Conservation (phyloP, 768 basidiomycete genomes). For the Mycena vitilis region DNA sequence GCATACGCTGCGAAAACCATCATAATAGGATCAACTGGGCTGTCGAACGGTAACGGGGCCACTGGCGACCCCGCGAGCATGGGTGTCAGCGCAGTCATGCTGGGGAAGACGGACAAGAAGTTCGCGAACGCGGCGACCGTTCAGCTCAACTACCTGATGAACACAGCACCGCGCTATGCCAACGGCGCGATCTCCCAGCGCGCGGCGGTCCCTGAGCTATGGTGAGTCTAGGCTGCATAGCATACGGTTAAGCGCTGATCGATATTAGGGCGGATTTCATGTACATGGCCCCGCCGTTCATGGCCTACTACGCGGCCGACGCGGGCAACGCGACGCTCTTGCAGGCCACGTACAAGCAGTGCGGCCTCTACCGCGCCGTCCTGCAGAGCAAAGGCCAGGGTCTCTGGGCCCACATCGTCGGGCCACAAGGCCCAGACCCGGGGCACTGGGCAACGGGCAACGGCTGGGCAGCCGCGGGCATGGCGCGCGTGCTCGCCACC, state of each 20-base stretch:
- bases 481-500: slow-evolving; percentile 51
- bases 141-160: slow-evolving; percentile 58
- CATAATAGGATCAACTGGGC: slow-evolving; percentile 29
- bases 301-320: slow-evolving; percentile 59
- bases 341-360: slow-evolving; percentile 51
- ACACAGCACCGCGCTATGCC: slow-evolving; percentile 51
- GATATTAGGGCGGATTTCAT: slow-evolving; percentile 60
- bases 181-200: slow-evolving; percentile 4
- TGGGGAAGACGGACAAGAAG: slow-evolving; percentile 52
- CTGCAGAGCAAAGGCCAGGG: slow-evolving; percentile 46
- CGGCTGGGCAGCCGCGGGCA: slow-evolving; percentile 38
- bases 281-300: slow-evolving; percentile 64
- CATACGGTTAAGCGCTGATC: background rate
- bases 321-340: slow-evolving; percentile 49
- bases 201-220: background rate
- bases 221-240: background rate
- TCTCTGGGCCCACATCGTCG: slow-evolving; percentile 51
- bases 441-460: slow-evolving; percentile 39
- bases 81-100: slow-evolving; percentile 55
- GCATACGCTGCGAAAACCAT: slow-evolving; percentile 37
- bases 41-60: slow-evolving; percentile 56
- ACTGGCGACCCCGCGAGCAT: slow-evolving; percentile 69
- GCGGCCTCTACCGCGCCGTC: slow-evolving; percentile 50
- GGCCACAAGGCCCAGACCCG: slow-evolving; percentile 30
- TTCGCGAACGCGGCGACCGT: slow-evolving; percentile 52